Percentiles rank a stretch among this genome's conserved stretches.
phyloP scores from a whole-genome alignment of 495 filamentous ascomycete genomes.

The Chlorociboria aeruginascens region DNA sequence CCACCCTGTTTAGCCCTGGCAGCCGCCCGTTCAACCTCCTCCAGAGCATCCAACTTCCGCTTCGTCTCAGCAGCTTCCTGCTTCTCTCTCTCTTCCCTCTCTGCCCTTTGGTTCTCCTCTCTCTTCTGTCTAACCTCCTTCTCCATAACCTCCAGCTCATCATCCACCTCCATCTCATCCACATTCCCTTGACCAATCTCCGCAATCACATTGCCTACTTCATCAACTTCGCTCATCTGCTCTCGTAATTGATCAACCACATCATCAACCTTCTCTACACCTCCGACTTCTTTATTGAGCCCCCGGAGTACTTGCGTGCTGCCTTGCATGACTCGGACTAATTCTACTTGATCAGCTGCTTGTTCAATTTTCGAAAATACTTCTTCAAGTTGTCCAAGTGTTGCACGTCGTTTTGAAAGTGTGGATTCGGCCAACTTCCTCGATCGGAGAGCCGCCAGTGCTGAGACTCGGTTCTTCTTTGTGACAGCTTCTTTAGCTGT shows the following conservation, averaged over 20 bases:
- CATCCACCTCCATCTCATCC: constrained; percentile 79
- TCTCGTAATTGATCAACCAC: constrained; percentile 63
- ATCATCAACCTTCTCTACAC: constrained; percentile 60
- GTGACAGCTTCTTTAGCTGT: constrained; percentile 57
- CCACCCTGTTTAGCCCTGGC: constrained; percentile 20
- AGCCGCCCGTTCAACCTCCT: constrained; percentile 27
- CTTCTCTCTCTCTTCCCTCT: constrained; percentile 15
- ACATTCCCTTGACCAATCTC: constrained; percentile 41
- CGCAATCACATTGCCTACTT: constrained; percentile 63
- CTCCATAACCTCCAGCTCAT: constrained; percentile 73
- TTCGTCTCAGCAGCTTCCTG: constrained; percentile 12
- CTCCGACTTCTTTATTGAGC: constrained; percentile 69
- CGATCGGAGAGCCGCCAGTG: constrained; percentile 63
- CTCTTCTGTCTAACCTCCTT: constrained; percentile 44
- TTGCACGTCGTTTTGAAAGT: constrained; percentile 54
- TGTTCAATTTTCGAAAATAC: constrained; percentile 72
- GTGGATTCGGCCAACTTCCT: constrained; percentile 70
- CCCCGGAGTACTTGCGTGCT: constrained; percentile 55
- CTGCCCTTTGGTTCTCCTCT: constrained; percentile 27
- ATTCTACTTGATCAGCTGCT: constrained; percentile 68
- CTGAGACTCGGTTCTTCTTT: constrained; percentile 58
- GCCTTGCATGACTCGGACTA: constrained; percentile 70
- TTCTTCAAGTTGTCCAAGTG: constrained; percentile 69
- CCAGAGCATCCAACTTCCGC: constrained; percentile 24
- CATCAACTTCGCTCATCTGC: constrained; percentile 73